These are phyloP conservation scores for Colletotrichum sp. DNA, from an alignment of 2,329 filamentous ascomycete species.

Conservation along the genomic window DNA sequence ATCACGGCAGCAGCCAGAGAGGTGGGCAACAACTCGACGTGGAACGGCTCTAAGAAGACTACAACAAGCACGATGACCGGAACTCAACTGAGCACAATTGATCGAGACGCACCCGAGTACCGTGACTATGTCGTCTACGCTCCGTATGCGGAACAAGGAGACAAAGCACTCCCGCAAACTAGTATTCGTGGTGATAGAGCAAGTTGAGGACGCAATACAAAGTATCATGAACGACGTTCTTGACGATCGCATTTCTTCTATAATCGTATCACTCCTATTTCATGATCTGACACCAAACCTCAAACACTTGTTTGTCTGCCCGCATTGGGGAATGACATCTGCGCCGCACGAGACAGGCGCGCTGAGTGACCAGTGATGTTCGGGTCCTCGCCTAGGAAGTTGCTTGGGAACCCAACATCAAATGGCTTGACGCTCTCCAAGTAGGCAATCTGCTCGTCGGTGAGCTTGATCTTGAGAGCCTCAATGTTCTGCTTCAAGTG, in stretches of 20 bases:
- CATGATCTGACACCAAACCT: rapidly evolving
- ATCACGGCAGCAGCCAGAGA: neutral
- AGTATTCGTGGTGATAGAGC: neutral
- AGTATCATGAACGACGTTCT: neutral
- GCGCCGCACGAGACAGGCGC: neutral
- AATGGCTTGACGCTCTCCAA: conserved; percentile 60
- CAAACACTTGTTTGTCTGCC: neutral
- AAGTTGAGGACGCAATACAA: rapidly evolving
- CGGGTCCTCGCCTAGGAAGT: conserved; percentile 39
- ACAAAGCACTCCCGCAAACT: neutral
- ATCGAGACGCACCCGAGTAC: neutral
- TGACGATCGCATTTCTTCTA: neutral
- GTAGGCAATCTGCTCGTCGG: conserved; percentile 55
- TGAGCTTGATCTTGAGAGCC: conserved; percentile 54
- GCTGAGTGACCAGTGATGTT: conserved; percentile 14
- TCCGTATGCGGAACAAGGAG: neutral
- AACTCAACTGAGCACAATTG: neutral
- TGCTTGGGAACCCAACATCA: conserved; percentile 59
- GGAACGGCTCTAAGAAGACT: neutral
- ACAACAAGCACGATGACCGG: neutral
- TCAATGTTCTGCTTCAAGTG: conserved; percentile 62
- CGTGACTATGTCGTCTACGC: neutral
- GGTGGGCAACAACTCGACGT: neutral
- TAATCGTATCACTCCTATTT: neutral
- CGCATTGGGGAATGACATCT: conserved; percentile 15